Evolutionary conservation across 1,139 yeast genomes (phyloP), one percentile per base, ranked within the genome.

Genomic region (Suhomyces choctaworum): DNA sequence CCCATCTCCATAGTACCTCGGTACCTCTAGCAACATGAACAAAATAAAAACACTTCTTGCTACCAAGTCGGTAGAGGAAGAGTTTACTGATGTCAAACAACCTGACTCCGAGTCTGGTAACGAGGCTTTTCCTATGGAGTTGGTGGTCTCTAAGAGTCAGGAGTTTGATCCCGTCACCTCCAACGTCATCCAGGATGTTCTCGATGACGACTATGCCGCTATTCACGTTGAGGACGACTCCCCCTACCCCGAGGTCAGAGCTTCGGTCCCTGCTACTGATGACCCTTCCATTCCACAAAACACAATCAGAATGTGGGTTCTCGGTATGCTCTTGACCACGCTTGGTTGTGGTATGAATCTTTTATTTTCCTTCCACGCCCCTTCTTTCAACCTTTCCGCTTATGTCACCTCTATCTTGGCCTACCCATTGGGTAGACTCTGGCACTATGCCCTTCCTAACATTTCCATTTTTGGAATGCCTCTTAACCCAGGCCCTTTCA

Each of bases 171-270:
- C 69, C 0, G 58, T 64, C 24, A 57, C 66, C 20, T 63, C 70
- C n/a, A 22, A 30, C 15, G 29, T 48, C 24, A 31, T 22, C 5
- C 24, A 37, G 16, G 47, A 46, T 8, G 41, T 50, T 22, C 58
- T 58, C 17, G 56, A 52, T 20, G 76, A 70, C 45, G 74, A 66
- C 11, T 70, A 70, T 50, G 69, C 78, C 31, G 70, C 66, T 39
- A 50, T 66, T 23, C 47, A 47, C 12, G 70, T 66, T 20, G 73
- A 66, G 48, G 72, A 76, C 47, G 82, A 80, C 51, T 77, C 82
- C 12, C 82, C 84, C 5, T 78, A 77, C 52, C 79, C 85, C 0
- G 87, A 81, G 52, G 88, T 81, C 25, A 69, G 87, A 50, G 84
- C 85, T 5, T 73, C 85, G 5, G 85, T 81, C 22, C 83, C 85